Evolutionary conservation across 768 basidiomycete genomes (phyloP).

Genomic region (Lactifluus subvellereus): DNA sequence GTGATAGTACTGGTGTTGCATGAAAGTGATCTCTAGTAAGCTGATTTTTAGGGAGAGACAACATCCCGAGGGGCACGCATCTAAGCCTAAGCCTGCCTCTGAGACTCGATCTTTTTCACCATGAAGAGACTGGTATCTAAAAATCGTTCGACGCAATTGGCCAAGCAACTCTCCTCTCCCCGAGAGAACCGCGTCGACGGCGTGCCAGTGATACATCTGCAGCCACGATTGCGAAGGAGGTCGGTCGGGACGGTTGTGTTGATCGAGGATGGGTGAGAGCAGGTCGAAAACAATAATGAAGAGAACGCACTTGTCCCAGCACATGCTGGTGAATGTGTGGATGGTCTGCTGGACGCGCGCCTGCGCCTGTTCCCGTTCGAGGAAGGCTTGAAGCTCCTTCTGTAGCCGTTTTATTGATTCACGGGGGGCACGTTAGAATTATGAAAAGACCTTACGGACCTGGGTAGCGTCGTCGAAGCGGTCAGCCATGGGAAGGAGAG

Average conservation of each 20-base stretch:
- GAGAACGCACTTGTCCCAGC: constrained; percentile 85
- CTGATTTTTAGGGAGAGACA: not conserved
- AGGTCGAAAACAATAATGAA: not conserved
- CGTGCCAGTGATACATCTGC: constrained; percentile 74
- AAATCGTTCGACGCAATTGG: constrained; percentile 90
- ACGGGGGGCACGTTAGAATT: not conserved
- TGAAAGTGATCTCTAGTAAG: not conserved
- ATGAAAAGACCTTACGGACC: constrained; percentile 35
- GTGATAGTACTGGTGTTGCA: not conserved
- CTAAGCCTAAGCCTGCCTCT: constrained; percentile 22
- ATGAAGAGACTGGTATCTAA: constrained; percentile 81
- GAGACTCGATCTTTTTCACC: constrained; percentile 54
- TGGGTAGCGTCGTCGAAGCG: constrained; percentile 78
- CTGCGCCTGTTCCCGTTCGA: constrained; percentile 80
- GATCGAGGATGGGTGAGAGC: not conserved
- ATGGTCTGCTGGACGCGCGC: constrained; percentile 63
- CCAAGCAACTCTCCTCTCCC: constrained; percentile 73
- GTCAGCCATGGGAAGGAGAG: constrained; percentile 38
- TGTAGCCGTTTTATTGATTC: constrained; percentile 29
- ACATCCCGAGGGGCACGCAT: constrained; percentile 24
- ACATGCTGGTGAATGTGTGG: constrained; percentile 74
- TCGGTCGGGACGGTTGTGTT: not conserved
- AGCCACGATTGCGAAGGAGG: not conserved
- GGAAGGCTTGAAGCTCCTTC: constrained; percentile 78
- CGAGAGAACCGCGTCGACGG: constrained; percentile 75